Conservation (phyloP, 108 stramenopile species). For the Cylindrotheca closterium region DNA sequence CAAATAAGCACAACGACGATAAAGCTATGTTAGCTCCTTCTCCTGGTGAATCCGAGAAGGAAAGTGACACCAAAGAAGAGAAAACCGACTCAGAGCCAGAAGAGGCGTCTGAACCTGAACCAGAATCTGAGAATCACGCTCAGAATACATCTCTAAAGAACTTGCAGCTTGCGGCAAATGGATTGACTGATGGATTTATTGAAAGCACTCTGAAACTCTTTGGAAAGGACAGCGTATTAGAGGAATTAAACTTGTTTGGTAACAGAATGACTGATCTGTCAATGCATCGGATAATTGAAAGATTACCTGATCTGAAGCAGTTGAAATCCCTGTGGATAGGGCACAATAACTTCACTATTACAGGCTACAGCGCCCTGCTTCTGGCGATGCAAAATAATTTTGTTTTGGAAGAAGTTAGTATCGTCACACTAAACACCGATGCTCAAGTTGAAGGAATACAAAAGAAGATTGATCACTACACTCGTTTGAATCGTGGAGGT, state of each 20-base stretch:
- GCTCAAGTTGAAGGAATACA: conserved; percentile 4
- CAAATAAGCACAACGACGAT: conserved; percentile 3
- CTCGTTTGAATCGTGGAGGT: conserved; percentile 13
- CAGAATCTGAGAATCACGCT: conserved; percentile 1
- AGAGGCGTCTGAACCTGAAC: not conserved
- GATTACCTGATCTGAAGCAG: conserved; percentile 11
- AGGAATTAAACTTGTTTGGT: conserved; percentile 30
- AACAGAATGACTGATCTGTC: conserved; percentile 27
- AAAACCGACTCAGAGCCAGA: not conserved
- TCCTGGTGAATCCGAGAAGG: conserved; percentile 1
- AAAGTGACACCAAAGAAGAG: conserved; percentile 1
- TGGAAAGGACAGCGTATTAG: conserved; percentile 13
- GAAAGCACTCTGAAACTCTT: conserved; percentile 21
- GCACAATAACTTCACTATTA: conserved; percentile 14
- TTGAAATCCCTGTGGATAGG: conserved; percentile 20
- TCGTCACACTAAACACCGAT: conserved; percentile 1
- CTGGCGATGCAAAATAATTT: conserved; percentile 7
- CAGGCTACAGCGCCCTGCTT: conserved; percentile 1
- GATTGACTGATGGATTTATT: conserved; percentile 22
- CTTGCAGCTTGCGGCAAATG: conserved; percentile 27
- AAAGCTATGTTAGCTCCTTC: not conserved
- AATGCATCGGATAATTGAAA: conserved; percentile 5
- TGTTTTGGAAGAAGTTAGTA: conserved; percentile 9
- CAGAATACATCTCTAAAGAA: conserved; percentile 20
- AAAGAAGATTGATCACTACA: conserved; percentile 10